phyloP scores from a whole-genome alignment of 768 basidiomycete genomes.

The Pisolithus microcarpus region DNA sequence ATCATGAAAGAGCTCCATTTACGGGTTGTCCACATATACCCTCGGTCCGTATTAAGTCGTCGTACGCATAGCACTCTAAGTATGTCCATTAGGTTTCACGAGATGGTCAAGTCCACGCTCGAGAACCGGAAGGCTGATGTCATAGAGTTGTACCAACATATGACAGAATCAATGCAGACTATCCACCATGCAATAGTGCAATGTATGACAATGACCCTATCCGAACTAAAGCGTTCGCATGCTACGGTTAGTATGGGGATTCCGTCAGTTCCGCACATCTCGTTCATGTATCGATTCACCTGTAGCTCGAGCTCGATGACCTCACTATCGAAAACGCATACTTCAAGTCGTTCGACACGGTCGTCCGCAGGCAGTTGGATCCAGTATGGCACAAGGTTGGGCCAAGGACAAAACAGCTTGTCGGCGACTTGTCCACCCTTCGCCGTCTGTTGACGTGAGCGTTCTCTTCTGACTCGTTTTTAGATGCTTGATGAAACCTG shows the following conservation, averaged over 20 bases:
- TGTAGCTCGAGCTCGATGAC: conserved; percentile 90
- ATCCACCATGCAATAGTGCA: conserved; percentile 90
- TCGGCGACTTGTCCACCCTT: conserved; percentile 79
- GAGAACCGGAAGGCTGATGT: conserved; percentile 85
- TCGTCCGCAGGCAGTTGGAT: conserved; percentile 85
- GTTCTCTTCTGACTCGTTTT: not conserved
- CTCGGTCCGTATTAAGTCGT: conserved; percentile 50
- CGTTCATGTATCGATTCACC: not conserved
- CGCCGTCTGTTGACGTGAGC: conserved; percentile 74
- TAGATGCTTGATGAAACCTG: not conserved
- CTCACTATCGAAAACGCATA: conserved; percentile 89
- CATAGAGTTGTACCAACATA: conserved; percentile 79
- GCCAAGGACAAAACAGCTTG: conserved; percentile 84
- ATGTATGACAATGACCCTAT: conserved; percentile 86
- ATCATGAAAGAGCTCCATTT: conserved; percentile 92
- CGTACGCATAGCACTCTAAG: not conserved
- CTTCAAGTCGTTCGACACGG: conserved; percentile 84
- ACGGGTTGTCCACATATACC: conserved; percentile 85
- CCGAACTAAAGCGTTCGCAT: conserved; percentile 85
- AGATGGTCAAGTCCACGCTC: conserved; percentile 75
- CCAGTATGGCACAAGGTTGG: conserved; percentile 97
- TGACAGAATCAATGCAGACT: conserved; percentile 83
- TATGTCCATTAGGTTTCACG: conserved; percentile 66
- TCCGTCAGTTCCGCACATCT: not conserved
- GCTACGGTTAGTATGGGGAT: conserved; percentile 40